Conservation (phyloP, 768 basidiomycete genomes). For the Dioszegia crocea region DNA sequence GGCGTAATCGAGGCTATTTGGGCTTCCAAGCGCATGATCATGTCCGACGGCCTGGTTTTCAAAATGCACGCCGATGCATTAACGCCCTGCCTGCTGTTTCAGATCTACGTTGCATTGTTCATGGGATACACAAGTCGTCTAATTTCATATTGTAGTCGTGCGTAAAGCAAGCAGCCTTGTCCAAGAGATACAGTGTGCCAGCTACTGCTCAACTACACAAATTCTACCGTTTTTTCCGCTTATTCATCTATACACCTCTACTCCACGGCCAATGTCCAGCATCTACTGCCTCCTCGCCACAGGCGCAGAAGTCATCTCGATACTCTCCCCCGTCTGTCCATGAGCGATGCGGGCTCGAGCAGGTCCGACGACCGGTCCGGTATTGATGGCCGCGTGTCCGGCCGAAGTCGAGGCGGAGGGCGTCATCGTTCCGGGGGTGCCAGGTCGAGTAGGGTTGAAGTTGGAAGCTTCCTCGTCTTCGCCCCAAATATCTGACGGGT, state of each 20-base stretch:
- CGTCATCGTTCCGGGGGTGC: slow-evolving; percentile 22
- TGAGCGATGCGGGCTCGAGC: slow-evolving; percentile 7
- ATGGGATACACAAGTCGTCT: background rate
- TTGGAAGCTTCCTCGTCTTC: slow-evolving; percentile 21
- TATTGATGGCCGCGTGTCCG: slow-evolving; percentile 4
- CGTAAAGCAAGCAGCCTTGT: background rate
- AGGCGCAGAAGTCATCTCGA: slow-evolving; percentile 39
- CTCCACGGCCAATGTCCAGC: too few relatives aligned
- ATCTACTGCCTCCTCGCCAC: slow-evolving; percentile 21
- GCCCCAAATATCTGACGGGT: slow-evolving; percentile 42
- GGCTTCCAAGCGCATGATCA: too few relatives aligned
- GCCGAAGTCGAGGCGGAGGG: slow-evolving; percentile 7
- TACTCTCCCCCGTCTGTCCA: slow-evolving; percentile 21
- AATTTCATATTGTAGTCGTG: background rate
- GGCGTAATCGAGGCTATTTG: background rate
- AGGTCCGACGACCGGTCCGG: slow-evolving; percentile 2
- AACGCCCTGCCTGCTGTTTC: too few relatives aligned
- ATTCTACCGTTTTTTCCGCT: too few relatives aligned
- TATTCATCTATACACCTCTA: too few relatives aligned
- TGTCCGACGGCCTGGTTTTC: too few relatives aligned
- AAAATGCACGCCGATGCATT: too few relatives aligned
- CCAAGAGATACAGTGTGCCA: background rate
- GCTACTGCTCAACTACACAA: background rate
- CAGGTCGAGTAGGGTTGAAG: slow-evolving; percentile 21
- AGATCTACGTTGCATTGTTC: background rate